Conservation (phyloP, 176 grass and related monocot species). For the Avena eriantha region DNA sequence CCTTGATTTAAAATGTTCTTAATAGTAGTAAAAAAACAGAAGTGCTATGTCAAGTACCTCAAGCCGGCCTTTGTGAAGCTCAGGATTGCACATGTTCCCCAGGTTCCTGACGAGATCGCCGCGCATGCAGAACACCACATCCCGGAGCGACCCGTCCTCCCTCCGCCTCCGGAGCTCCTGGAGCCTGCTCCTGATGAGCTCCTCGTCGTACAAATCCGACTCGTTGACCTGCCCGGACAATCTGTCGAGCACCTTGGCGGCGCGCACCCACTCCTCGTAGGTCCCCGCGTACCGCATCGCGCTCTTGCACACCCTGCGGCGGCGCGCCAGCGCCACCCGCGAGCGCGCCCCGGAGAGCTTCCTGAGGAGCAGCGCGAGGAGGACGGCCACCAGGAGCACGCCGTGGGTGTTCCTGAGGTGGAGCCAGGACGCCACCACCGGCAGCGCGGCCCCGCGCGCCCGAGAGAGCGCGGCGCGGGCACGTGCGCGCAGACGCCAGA, state of each 20-base stretch:
- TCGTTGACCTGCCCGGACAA: constrained; percentile 67
- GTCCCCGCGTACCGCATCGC: constrained; percentile 63
- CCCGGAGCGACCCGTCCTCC: constrained; percentile 75
- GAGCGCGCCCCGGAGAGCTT: constrained; percentile 58
- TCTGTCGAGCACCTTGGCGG: constrained; percentile 88
- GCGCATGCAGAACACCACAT: constrained; percentile 91
- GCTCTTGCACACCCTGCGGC: constrained; percentile 66
- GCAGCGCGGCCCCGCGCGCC: neutral
- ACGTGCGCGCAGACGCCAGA: constrained; percentile 58
- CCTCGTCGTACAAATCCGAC: constrained; percentile 69
- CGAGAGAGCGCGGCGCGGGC: constrained; percentile 39
- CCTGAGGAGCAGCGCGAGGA: constrained; percentile 66
- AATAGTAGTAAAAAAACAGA: neutral
- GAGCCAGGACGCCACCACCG: constrained; percentile 51
- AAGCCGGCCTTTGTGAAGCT: constrained; percentile 86
- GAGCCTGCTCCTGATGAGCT: constrained; percentile 82
- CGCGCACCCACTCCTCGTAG: constrained; percentile 94
- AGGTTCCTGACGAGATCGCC: constrained; percentile 85
- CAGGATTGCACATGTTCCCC: constrained; percentile 96
- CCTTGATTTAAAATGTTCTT: neutral
- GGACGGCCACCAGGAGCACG: constrained; percentile 54
- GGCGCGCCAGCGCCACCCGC: constrained; percentile 61
- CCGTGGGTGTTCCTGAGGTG: constrained; percentile 78
- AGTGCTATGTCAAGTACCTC: constrained; percentile 57
- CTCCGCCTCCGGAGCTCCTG: constrained; percentile 68